Base-by-base conservation (phyloP, 805 yeast genomes). In the Yarrowia osloensis region DNA sequence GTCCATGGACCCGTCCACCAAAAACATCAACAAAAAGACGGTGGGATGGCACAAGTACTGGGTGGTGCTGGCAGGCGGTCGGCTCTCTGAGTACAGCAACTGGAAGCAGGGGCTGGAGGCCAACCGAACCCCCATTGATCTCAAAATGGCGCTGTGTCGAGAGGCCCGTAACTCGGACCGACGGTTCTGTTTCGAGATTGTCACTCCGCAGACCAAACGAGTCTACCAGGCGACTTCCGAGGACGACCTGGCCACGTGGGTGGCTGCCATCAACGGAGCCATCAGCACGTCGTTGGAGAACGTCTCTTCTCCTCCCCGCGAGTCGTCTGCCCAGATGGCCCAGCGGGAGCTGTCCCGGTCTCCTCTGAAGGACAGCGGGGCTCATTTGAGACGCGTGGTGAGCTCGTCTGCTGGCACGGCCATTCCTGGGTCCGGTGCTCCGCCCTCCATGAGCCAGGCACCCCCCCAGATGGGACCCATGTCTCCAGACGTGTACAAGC, bases 11-110 rank as follows among this genome's bases (percentile, higher is more conserved):
- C 59, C 59, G 22, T 76, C 78, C 9, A 81, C 82, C 9, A 77
- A 75, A 0, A 76, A 76, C 13, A 69, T 74, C 19, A 68, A 73
- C 65, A 75, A 76, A 61, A 78, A 78, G 65, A 71, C 75, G 13
- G 71, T 71, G 1, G 80, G 79, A 3, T 92, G 97, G 97, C 96
- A 91, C 75, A 91, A 90, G 72, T 92, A 88, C 74, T 90, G 96
- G 93, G 89, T 91, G 0, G 90, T 87, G 0, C 79, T 91, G 61
- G 82, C 84, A 15, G 84, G 85, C n/a, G 92, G 94, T 1, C 83
- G 81, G 68, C 77, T 91, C 47, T 80, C 81, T 50, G 95, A 91
- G 73, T 91, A 84, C 74, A 82, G 88, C 52, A 92, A 91, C 76
- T 91, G 96, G 95, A 84, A 93, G 71, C 84, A 82, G 67, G 91